These are phyloP conservation scores for Phylloporus sp. DNA, from an alignment of 768 basidiomycete species.

Conservation along the genomic window DNA sequence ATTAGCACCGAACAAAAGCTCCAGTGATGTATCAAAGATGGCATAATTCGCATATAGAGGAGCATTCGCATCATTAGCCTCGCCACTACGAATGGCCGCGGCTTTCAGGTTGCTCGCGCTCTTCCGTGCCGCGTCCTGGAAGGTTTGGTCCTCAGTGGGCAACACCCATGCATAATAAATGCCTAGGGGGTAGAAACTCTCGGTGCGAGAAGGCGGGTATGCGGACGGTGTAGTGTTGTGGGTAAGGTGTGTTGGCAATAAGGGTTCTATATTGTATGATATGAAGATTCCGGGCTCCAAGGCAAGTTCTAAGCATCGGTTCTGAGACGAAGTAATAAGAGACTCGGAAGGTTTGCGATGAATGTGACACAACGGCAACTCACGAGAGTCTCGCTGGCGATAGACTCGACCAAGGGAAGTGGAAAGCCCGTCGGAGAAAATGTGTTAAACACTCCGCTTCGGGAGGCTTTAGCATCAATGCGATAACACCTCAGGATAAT, in stretches of 20 bases:
- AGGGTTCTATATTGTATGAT: constrained; percentile 40
- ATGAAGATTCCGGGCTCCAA: not conserved
- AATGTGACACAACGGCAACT: constrained; percentile 4
- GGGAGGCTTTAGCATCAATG: not conserved
- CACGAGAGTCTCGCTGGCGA: constrained; percentile 9
- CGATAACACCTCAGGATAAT: constrained; percentile 3
- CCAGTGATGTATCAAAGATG: constrained; percentile 44
- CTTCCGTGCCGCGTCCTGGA: constrained; percentile 35
- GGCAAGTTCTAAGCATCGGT: not conserved
- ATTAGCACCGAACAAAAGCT: constrained; percentile 45
- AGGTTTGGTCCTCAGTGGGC: not conserved
- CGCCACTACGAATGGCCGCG: constrained; percentile 40
- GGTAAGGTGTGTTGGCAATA: constrained; percentile 39
- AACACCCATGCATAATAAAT: constrained; percentile 32
- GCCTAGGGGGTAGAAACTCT: constrained; percentile 38
- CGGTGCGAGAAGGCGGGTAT: constrained; percentile 40
- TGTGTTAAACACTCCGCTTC: not conserved
- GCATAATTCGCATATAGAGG: constrained; percentile 55
- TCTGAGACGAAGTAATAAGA: not conserved
- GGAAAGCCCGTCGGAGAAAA: constrained; percentile 1
- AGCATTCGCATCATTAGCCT: constrained; percentile 32
- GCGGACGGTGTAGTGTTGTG: constrained; percentile 38
- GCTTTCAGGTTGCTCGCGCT: constrained; percentile 36
- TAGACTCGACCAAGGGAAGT: constrained; percentile 7
- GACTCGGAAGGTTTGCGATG: not conserved